phyloP scores from a whole-genome alignment of 2,329 filamentous ascomycete species.

The Fusarium subtropicale region DNA sequence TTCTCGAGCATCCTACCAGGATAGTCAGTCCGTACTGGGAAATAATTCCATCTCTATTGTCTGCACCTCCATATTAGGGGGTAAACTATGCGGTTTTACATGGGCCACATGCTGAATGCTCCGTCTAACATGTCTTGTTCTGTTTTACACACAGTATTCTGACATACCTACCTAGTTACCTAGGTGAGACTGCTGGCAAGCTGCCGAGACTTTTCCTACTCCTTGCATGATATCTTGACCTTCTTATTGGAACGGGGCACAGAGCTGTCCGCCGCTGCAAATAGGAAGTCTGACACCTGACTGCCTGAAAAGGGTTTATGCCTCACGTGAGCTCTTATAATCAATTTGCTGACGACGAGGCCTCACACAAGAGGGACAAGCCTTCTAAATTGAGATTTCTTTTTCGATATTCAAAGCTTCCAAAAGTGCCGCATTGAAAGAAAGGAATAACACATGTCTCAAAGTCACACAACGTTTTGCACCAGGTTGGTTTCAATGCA shows the following conservation, averaged over 20 bases:
- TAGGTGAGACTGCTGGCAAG: conserved; percentile 28
- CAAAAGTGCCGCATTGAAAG: neutral
- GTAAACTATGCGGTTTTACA: conserved; percentile 37
- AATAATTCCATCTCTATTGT: conserved; percentile 2
- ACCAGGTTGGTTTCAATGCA: neutral
- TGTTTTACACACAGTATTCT: conserved; percentile 22
- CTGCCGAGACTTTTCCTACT: conserved; percentile 34
- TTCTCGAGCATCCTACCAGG: conserved; percentile 9
- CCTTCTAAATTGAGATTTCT: neutral
- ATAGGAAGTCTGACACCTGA: conserved; percentile 18
- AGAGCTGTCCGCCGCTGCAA: conserved; percentile 34
- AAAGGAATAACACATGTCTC: neutral
- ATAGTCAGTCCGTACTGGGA: conserved; percentile 17
- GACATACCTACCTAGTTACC: conserved; percentile 7
- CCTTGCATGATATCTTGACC: conserved; percentile 25
- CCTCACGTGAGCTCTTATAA: conserved; percentile 42
- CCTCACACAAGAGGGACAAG: conserved; percentile 23
- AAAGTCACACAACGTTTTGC: neutral
- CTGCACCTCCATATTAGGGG: conserved; percentile 27
- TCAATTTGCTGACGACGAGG: conserved; percentile 40
- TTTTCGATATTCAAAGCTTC: neutral
- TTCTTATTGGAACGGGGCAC: conserved; percentile 29
- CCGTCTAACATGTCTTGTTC: conserved; percentile 13
- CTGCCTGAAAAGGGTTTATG: conserved; percentile 24
- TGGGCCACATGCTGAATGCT: conserved; percentile 16